A percentile compares a stretch with the other conserved stretches of the same genome.
These are phyloP conservation scores for Globisporangium alternatum DNA, from an alignment of 352 stramenopile genomes.

Conservation along the genomic window DNA sequence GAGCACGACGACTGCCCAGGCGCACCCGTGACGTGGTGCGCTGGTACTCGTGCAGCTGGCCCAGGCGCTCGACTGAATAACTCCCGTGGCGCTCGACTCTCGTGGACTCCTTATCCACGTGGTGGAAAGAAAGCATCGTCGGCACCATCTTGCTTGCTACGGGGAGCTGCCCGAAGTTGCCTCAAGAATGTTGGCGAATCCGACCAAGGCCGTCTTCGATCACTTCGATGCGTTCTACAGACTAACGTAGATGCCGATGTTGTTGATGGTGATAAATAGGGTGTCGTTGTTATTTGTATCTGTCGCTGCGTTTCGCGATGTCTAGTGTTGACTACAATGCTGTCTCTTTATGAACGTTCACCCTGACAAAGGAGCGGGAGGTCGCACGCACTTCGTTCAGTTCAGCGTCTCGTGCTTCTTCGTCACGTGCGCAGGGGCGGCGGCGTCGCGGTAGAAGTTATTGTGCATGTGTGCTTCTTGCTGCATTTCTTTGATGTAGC, in stretches of 20 bases:
- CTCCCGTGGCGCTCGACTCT: slow-evolving; percentile 33
- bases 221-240: no score
- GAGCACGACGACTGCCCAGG: slow-evolving; percentile 15
- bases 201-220: no score
- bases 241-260: not conserved
- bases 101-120: no score
- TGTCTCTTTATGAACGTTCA: not conserved
- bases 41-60: slow-evolving; percentile 29
- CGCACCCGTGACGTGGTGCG: slow-evolving; percentile 9
- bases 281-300: slow-evolving; percentile 13
- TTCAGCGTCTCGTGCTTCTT: slow-evolving; percentile 2
- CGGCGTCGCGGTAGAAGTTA: slow-evolving; percentile 4
- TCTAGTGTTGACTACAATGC: slow-evolving; percentile 7
- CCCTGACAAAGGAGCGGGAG: not conserved
- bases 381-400: not conserved
- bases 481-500: slow-evolving; percentile 23
- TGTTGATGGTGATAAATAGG: slow-evolving; percentile 13
- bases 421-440: not conserved
- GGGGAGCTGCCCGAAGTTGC: no score
- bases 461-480: slow-evolving; percentile 10
- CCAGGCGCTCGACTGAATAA: slow-evolving; percentile 33
- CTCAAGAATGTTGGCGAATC: no score
- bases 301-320: not conserved
- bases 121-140: no score
- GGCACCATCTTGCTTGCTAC: no score